Conservation (phyloP, 768 basidiomycete species). For the Lactarius tabidus region DNA sequence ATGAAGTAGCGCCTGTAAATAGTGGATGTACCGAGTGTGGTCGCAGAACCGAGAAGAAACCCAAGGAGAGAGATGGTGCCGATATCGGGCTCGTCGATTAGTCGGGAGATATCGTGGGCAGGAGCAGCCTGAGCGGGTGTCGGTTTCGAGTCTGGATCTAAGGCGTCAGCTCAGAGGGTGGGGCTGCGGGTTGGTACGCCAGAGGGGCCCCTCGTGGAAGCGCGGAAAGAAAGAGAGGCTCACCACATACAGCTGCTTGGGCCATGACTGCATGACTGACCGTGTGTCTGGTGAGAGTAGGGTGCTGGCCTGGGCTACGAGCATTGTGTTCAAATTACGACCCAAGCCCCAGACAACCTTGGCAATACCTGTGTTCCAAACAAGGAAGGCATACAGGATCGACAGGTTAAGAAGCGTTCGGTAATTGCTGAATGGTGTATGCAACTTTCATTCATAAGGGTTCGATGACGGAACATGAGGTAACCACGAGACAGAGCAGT, state of each 20-base stretch:
- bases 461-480: neutral
- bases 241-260: neutral
- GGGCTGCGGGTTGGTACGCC: neutral
- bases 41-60: constrained; percentile 32
- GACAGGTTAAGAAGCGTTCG: neutral
- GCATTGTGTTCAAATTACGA: too few species aligned
- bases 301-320: neutral
- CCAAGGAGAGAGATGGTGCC: constrained; percentile 24
- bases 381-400: neutral
- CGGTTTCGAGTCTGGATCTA: constrained; percentile 53
- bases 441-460: neutral
- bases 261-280: too few species aligned
- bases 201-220: too few species aligned
- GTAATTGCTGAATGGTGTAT: neutral
- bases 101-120: neutral
- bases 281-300: neutral
- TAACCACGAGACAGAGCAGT: neutral
- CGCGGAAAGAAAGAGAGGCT: neutral
- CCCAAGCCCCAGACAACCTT: too few species aligned
- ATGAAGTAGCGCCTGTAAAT: constrained; percentile 47
- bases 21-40: constrained; percentile 38
- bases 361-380: neutral
- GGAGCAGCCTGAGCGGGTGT: constrained; percentile 34
- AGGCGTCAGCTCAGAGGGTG: constrained; percentile 36
- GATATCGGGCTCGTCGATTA: neutral